A percentile compares a stretch with the other conserved stretches of the same genome.
Conservation (phyloP, 2,329 filamentous ascomycete genomes). For the Aspergillus proliferans region DNA sequence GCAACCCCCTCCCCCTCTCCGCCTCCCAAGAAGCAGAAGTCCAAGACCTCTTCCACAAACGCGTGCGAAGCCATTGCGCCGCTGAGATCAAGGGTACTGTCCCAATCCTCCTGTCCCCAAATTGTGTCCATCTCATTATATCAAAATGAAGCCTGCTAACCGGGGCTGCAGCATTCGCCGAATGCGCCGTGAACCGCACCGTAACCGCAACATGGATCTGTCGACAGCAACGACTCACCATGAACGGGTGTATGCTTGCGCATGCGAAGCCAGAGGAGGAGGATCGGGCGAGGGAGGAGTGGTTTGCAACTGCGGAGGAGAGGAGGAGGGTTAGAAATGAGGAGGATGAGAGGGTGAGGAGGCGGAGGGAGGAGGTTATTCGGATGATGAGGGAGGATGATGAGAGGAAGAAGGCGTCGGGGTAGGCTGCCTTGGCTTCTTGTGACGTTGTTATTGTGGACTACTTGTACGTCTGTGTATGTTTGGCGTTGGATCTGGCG, state of each 20-base stretch:
- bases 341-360: conserved; percentile 44
- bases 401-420: conserved; percentile 10
- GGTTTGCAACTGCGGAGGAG: conserved; percentile 74
- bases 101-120: neutral
- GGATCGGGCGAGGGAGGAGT: conserved; percentile 85
- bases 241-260: conserved; percentile 90
- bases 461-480: too few relatives aligned
- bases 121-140: neutral
- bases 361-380: conserved; percentile 37
- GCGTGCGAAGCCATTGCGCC: conserved; percentile 69
- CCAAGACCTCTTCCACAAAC: conserved; percentile 70
- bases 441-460: too few relatives aligned
- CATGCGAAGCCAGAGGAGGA: conserved; percentile 80
- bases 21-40: conserved; percentile 76
- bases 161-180: conserved; percentile 70
- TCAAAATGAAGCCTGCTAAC: conserved; percentile 1
- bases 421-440: neutral
- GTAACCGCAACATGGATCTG: conserved; percentile 84
- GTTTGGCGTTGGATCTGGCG: neutral
- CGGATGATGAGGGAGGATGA: conserved; percentile 36
- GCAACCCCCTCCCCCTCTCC: conserved; percentile 77
- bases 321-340: conserved; percentile 62
- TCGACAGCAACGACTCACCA: conserved; percentile 67
- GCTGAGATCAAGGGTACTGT: conserved; percentile 66
- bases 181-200: conserved; percentile 79